Evolutionary conservation across 2,329 filamentous ascomycete genomes (phyloP), one percentile per base, ranked within the genome.

Genomic region (Aspergillus sp.): DNA sequence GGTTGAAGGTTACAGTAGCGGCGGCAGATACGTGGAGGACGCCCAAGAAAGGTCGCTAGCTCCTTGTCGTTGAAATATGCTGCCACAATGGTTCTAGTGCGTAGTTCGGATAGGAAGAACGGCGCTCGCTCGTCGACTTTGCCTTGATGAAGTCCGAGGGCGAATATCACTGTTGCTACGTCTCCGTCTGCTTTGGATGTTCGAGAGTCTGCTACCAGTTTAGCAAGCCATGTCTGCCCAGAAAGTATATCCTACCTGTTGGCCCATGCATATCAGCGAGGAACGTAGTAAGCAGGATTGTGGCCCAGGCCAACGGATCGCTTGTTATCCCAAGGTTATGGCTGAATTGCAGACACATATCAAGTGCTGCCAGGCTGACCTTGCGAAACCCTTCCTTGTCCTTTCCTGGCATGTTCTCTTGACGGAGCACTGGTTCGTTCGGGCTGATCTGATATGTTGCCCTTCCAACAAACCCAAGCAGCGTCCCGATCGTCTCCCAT

Each of bases 21-120:
- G 36, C 69, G 66, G 22, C 68, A 66, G 6, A 80, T 74, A 3
- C 77, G 71, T 3, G 77, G 76, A 0, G 79, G 79, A 1, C 79
- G 71, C 3, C 78, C 79, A 2, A 81, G 69, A 36, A 80, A 79
- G 2, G 80, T 74, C 0, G 77, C 74, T 3, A 80, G 60, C 24
- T 75, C 75, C 56, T 80, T 81, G 58, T 81, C 79, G 0, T 73
- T 69, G 0, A 73, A 71, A 53, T 78, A 81, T 4, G 71, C 70
- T 1, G 70, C 68, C 2, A 71, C 70, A 62, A 80, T 78, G 1
- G 68, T 64, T 3, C 69, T 64, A 36, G 69, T 68, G 13, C 77
- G 68, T 1, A 78, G 60, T 26, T 77, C 67, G 0, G 58, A 53
- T 0, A 80, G 56, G 17, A 78, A 79, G 2, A 64, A 57, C 0